Conservation (phyloP, 129 eudicot genomes). For the Lactuca saligna region DNA sequence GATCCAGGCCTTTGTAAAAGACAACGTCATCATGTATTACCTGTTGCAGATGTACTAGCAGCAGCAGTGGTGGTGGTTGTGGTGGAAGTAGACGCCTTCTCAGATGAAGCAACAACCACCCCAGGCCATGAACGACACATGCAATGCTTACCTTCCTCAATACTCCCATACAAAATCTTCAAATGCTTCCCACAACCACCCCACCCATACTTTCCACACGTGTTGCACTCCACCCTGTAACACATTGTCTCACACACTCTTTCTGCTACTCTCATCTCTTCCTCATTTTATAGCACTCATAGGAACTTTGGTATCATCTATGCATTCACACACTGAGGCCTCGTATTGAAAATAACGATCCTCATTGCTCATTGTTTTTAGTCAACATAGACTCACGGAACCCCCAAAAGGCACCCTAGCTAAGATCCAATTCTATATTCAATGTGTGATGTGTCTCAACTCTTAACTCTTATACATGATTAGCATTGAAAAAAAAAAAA, state of each 20-base stretch:
- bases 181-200: conserved; percentile 67
- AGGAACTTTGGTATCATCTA: conserved; percentile 25
- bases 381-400: too few relatives aligned
- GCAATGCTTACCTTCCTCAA: conserved; percentile 59
- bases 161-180: conserved; percentile 44
- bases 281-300: conserved; percentile 14
- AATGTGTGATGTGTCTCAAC: background rate
- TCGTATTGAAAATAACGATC: conserved; percentile 12
- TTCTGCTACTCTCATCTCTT: background rate
- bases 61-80: background rate
- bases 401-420: background rate
- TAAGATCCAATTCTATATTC: conserved; percentile 4
- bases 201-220: conserved; percentile 64
- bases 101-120: conserved; percentile 40
- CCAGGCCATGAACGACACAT: conserved; percentile 80
- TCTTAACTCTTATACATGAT: background rate
- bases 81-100: conserved; percentile 24
- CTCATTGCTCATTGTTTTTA: conserved; percentile 16
- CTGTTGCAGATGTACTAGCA: conserved; percentile 14
- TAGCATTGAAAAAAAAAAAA: conserved; percentile 13
- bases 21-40: background rate
- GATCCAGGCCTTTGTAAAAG: background rate
- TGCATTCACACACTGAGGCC: background rate
- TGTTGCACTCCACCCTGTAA: conserved; percentile 52
- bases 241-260: conserved; percentile 43